phyloP scores from a whole-genome alignment of 495 filamentous ascomycete genomes.

The Pyronema domesticum region DNA sequence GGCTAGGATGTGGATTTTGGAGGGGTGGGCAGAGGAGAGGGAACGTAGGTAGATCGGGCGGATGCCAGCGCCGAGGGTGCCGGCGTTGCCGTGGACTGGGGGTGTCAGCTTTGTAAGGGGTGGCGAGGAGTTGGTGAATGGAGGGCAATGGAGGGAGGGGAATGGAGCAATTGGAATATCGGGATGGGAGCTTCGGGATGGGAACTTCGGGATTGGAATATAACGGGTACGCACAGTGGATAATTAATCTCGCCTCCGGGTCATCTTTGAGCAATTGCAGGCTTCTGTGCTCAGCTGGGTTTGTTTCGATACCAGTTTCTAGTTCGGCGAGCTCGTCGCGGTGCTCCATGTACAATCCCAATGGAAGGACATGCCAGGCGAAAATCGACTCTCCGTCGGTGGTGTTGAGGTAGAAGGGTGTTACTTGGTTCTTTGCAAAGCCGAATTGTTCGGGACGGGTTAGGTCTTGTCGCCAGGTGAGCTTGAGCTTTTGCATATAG shows the following conservation, averaged over 20 bases:
- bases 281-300: slow-evolving; percentile 31
- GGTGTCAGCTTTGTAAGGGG: slow-evolving; percentile 5
- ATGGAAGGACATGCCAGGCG: slow-evolving; percentile 43
- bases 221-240: slow-evolving; percentile 32
- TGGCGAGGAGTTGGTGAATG: neutral
- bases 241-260: slow-evolving; percentile 38
- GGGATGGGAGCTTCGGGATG: neutral
- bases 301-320: slow-evolving; percentile 27
- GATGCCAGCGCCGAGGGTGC: slow-evolving; percentile 35
- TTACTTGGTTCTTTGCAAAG: slow-evolving; percentile 44
- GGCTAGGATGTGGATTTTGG: slow-evolving; percentile 44
- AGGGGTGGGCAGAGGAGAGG: slow-evolving; percentile 32
- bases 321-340: slow-evolving; percentile 32
- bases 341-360: slow-evolving; percentile 35
- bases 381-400: slow-evolving; percentile 42
- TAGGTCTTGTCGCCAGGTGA: slow-evolving; percentile 39
- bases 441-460: slow-evolving; percentile 51
- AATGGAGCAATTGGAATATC: slow-evolving; percentile 2
- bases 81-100: slow-evolving; percentile 29
- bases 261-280: slow-evolving; percentile 38
- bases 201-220: neutral
- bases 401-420: slow-evolving; percentile 38
- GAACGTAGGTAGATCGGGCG: slow-evolving; percentile 35
- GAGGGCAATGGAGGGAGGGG: slow-evolving; percentile 2
- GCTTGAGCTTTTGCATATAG: slow-evolving; percentile 45